These are phyloP conservation scores for Moesziomyces sp. DNA, from an alignment of 1,284 basidiomycete species.

Conservation along the genomic window DNA sequence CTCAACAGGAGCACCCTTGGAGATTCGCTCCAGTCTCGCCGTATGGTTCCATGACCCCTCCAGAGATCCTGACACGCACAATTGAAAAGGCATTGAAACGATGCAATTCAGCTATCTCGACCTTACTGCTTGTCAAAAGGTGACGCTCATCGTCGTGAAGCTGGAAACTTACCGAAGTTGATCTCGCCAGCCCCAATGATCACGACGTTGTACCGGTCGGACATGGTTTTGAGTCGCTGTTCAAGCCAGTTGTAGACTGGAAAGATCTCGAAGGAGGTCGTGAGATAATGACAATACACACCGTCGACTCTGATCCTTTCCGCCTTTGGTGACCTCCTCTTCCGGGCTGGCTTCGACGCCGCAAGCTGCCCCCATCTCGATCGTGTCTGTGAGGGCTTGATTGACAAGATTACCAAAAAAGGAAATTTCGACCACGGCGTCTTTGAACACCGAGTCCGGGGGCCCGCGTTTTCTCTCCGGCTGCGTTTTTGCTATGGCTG, in stretches of 20 bases:
- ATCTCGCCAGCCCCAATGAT: slow-evolving; percentile 46
- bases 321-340: no score
- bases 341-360: no score
- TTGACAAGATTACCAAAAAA: no score
- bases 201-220: slow-evolving; percentile 21
- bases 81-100: background rate
- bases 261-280: background rate
- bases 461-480: no score
- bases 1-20: slow-evolving; percentile 5
- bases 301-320: no score
- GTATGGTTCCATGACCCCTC: slow-evolving; percentile 53
- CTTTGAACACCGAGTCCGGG: no score
- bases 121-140: background rate
- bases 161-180: slow-evolving; percentile 33
- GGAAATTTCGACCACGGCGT: no score
- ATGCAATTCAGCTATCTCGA: no score
- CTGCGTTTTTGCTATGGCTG: no score
- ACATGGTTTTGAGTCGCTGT: background rate
- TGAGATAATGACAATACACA: no score
- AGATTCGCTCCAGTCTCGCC: slow-evolving; percentile 19
- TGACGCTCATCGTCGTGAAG: background rate
- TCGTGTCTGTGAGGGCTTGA: no score
- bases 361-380: no score
- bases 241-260: background rate
- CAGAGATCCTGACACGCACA: slow-evolving; percentile 13